Conservation (phyloP, 768 basidiomycete species). For the Lactarius akahatsu region DNA sequence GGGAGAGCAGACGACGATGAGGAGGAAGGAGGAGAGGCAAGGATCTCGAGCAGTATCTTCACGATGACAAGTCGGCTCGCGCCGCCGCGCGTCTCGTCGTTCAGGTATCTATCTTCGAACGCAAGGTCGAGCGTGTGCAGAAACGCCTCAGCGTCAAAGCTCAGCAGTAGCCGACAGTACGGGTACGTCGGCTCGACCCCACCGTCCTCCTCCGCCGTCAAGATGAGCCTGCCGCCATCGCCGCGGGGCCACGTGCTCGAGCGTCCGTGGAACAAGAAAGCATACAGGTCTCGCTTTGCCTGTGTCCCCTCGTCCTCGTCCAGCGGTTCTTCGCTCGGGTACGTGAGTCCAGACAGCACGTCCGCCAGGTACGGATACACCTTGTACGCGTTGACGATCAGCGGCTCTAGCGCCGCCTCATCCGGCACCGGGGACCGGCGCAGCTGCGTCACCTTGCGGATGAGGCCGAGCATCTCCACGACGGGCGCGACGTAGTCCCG, state of each 20-base stretch:
- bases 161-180: conserved; percentile 78
- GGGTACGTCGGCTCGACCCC: conserved; percentile 85
- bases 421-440: conserved; percentile 37
- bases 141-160: conserved; percentile 91
- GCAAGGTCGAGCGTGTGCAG: conserved; percentile 92
- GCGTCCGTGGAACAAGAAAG: conserved; percentile 80
- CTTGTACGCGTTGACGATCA: conserved; percentile 81
- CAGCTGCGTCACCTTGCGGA: conserved; percentile 63
- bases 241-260: conserved; percentile 77
- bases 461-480: conserved; percentile 76
- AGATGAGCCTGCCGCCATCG: conserved; percentile 66
- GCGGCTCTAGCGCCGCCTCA: conserved; percentile 51
- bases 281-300: conserved; percentile 75
- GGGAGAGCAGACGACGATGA: conserved; percentile 50
- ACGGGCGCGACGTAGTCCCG: conserved; percentile 87
- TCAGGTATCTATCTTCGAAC: conserved; percentile 90
- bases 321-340: conserved; percentile 80
- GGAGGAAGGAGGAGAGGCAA: conserved; percentile 32
- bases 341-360: conserved; percentile 76
- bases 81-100: conserved; percentile 58
- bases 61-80: conserved; percentile 80
- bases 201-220: conserved; percentile 74
- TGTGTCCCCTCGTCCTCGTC: conserved; percentile 58
- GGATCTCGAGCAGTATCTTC: conserved; percentile 79
- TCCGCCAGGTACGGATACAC: conserved; percentile 86